A percentile compares a stretch with the other conserved stretches of the same genome.
These are phyloP conservation scores for Xylaria curta DNA, from an alignment of 495 filamentous ascomycete species.

Conservation along the genomic window DNA sequence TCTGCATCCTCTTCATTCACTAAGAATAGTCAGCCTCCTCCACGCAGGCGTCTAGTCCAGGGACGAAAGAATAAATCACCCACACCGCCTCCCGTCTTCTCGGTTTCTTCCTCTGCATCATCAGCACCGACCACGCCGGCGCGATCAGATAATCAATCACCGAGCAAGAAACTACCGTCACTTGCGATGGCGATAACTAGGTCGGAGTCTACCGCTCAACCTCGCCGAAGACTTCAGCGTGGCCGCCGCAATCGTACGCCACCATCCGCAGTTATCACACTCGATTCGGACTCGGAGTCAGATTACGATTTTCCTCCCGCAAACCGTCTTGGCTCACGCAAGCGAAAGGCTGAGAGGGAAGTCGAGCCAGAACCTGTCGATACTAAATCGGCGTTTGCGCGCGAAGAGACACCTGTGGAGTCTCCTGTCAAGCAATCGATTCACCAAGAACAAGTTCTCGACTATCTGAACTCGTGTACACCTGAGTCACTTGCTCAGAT, in stretches of 20 bases:
- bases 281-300: constrained; percentile 24
- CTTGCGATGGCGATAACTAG: constrained; percentile 15
- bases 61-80: constrained; percentile 31
- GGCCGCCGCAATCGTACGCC: constrained; percentile 60
- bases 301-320: constrained; percentile 7
- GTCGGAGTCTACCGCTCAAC: constrained; percentile 40
- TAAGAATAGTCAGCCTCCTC: constrained; percentile 22
- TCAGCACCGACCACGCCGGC: constrained; percentile 33
- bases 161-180: not conserved
- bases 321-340: constrained; percentile 10
- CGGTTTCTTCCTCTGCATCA: constrained; percentile 33
- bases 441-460: constrained; percentile 58
- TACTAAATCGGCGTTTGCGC: constrained; percentile 46
- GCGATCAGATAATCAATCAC: constrained; percentile 28
- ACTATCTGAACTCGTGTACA: constrained; percentile 83
- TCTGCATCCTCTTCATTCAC: constrained; percentile 13
- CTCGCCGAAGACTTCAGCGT: constrained; percentile 61
- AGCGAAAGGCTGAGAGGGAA: constrained; percentile 30
- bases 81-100: constrained; percentile 34
- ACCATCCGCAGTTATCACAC: constrained; percentile 41
- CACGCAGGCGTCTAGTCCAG: constrained; percentile 36
- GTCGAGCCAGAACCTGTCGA: constrained; percentile 15
- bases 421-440: constrained; percentile 52
- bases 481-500: constrained; percentile 77
- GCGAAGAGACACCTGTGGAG: constrained; percentile 52